phyloP scores from a whole-genome alignment of 2,329 filamentous ascomycete genomes.

The Exserohilum rostratum region DNA sequence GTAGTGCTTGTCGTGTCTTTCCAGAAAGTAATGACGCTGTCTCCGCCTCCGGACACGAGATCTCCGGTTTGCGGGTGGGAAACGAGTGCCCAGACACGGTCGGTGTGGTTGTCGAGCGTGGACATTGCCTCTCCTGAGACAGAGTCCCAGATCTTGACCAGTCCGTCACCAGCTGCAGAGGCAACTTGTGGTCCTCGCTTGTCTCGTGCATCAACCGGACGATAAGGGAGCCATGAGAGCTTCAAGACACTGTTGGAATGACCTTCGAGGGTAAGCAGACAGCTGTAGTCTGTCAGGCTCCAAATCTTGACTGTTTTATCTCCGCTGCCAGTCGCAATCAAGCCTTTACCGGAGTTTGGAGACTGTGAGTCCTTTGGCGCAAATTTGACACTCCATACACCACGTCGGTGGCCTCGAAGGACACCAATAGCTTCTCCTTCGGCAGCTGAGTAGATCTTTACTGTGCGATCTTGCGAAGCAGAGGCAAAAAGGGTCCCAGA shows the following conservation, averaged over 20 bases:
- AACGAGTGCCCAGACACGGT: constrained; percentile 90
- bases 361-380: constrained; percentile 76
- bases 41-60: constrained; percentile 87
- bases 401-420: constrained; percentile 87
- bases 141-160: constrained; percentile 96
- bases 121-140: constrained; percentile 82
- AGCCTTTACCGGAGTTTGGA: constrained; percentile 68
- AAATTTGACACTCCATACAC: constrained; percentile 95
- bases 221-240: constrained; percentile 79
- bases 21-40: constrained; percentile 96
- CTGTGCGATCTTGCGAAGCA: constrained; percentile 92
- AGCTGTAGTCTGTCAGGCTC: constrained; percentile 91
- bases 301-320: constrained; percentile 97
- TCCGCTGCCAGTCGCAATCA: constrained; percentile 88
- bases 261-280: constrained; percentile 91
- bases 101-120: constrained; percentile 95
- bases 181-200: constrained; percentile 74
- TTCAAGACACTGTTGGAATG: constrained; percentile 96
- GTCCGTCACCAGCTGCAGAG: constrained; percentile 88
- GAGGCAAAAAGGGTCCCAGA: constrained; percentile 85
- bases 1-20: constrained; percentile 86
- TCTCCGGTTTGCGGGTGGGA: constrained; percentile 68
- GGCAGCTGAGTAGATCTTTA: constrained; percentile 94
- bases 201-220: constrained; percentile 44
- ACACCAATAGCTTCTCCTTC: constrained; percentile 92